Evolutionary conservation across 192 early-diverging fungal genomes (phyloP).

Genomic region (Globomyces pollinis-pini): DNA sequence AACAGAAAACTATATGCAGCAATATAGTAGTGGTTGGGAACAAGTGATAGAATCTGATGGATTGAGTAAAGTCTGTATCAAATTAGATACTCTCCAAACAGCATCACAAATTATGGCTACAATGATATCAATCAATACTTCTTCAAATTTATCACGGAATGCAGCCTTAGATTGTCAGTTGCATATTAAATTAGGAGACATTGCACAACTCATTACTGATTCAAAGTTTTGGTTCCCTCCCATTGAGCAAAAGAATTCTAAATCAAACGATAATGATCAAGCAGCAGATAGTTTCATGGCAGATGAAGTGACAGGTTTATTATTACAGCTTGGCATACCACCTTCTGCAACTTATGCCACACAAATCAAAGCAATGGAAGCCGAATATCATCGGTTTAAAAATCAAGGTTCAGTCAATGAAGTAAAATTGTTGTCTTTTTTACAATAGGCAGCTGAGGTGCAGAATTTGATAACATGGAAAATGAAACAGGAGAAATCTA

Average conservation of each 20-base stretch:
- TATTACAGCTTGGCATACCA: slow-evolving; percentile 32
- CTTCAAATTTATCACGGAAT: neutral
- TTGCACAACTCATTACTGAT: neutral
- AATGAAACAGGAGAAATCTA: slow-evolving; percentile 20
- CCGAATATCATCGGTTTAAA: slow-evolving; percentile 36
- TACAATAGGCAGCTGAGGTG: slow-evolving; percentile 40
- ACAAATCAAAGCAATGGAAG: slow-evolving; percentile 41
- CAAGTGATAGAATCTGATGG: no score
- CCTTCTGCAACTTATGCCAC: slow-evolving; percentile 23
- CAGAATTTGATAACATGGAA: slow-evolving; percentile 36
- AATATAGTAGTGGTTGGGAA: no score
- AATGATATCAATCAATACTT: neutral
- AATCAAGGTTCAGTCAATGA: neutral
- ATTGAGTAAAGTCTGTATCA: no score
- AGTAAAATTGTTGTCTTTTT: slow-evolving; percentile 18
- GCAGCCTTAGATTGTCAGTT: neutral
- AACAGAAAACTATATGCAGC: no score
- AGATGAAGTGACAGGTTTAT: slow-evolving; percentile 43
- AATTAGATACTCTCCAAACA: no score
- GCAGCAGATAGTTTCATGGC: slow-evolving; percentile 34
- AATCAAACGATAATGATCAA: slow-evolving; percentile 17
- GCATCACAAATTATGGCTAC: neutral
- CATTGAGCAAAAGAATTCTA: neutral
- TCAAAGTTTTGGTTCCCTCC: neutral
- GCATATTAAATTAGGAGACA: neutral